Evolutionary conservation across 1,139 yeast species (phyloP).

Genomic region (Geotrichum histeridarum): DNA sequence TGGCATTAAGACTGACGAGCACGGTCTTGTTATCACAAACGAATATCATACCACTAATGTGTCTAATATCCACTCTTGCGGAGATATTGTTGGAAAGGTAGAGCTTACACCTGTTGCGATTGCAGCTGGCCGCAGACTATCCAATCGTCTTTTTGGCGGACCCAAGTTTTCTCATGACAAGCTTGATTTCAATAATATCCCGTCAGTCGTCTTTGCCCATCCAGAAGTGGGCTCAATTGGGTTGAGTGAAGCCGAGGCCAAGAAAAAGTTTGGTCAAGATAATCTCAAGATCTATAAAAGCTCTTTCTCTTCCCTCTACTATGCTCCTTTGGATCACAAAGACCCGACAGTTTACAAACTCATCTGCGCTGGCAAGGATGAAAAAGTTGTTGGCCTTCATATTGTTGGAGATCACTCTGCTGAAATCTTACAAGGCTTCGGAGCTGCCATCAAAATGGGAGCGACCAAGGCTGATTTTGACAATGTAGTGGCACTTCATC

Average conservation of each 20-base stretch:
- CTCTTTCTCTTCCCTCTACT: constrained; percentile 85
- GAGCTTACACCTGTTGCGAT: constrained; percentile 97
- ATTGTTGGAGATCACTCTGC: constrained; percentile 84
- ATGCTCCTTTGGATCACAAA: constrained; percentile 77
- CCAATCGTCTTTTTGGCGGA: constrained; percentile 86
- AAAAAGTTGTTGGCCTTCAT: constrained; percentile 92
- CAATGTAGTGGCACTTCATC: constrained; percentile 93
- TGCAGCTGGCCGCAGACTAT: constrained; percentile 91
- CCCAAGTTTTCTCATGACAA: constrained; percentile 58
- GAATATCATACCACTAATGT: constrained; percentile 80
- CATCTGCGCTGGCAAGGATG: constrained; percentile 72
- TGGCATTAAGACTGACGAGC: constrained; percentile 44
- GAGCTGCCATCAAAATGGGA: constrained; percentile 89
- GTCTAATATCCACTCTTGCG: constrained; percentile 71
- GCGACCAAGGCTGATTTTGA: constrained; percentile 96
- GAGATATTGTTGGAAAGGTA: constrained; percentile 81
- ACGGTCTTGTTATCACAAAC: constrained; percentile 38
- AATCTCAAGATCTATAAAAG: constrained; percentile 76
- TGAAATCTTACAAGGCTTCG: constrained; percentile 95
- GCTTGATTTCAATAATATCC: constrained; percentile 78
- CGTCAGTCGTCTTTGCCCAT: constrained; percentile 89
- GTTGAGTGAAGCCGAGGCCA: constrained; percentile 70
- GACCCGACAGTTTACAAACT: constrained; percentile 84
- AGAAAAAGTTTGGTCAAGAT: constrained; percentile 69
- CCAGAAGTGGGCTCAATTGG: constrained; percentile 97